Conservation (phyloP, 2,329 filamentous ascomycete genomes). For the Thielaviopsis cerberus region DNA sequence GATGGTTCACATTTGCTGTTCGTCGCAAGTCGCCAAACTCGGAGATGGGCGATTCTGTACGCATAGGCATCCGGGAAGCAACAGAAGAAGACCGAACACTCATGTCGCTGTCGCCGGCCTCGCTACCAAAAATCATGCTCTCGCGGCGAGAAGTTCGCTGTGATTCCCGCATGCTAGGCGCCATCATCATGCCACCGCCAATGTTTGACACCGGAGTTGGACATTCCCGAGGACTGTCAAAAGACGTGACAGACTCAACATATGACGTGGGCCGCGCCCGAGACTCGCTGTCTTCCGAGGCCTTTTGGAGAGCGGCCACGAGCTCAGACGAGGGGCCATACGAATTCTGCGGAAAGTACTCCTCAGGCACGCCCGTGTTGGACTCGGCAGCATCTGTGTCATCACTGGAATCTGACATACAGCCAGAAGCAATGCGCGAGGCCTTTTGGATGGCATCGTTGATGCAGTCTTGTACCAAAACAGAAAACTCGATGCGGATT, state of each 20-base stretch:
- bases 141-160: conserved; percentile 31
- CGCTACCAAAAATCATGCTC: conserved; percentile 66
- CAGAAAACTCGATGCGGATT: conserved; percentile 81
- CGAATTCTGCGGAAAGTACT: conserved; percentile 36
- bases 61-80: conserved; percentile 44
- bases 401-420: conserved; percentile 59
- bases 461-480: conserved; percentile 88
- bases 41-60: conserved; percentile 79
- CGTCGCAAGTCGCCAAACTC: conserved; percentile 62
- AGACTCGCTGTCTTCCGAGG: conserved; percentile 22
- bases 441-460: conserved; percentile 81
- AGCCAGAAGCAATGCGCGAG: conserved; percentile 67
- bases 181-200: conserved; percentile 25
- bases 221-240: conserved; percentile 71
- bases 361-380: conserved; percentile 23
- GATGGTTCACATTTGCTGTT: conserved; percentile 60
- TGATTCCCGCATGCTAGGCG: conserved; percentile 29
- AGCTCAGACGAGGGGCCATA: conserved; percentile 34
- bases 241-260: conserved; percentile 57
- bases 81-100: conserved; percentile 68
- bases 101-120: conserved; percentile 70
- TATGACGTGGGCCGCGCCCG: conserved; percentile 36
- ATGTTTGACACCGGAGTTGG: conserved; percentile 76
- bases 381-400: conserved; percentile 17
- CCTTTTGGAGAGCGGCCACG: conserved; percentile 33